Percentiles rank a stretch among this genome's conserved stretches.
Conservation (phyloP, 129 eudicot genomes). For the Logfia minima region DNA sequence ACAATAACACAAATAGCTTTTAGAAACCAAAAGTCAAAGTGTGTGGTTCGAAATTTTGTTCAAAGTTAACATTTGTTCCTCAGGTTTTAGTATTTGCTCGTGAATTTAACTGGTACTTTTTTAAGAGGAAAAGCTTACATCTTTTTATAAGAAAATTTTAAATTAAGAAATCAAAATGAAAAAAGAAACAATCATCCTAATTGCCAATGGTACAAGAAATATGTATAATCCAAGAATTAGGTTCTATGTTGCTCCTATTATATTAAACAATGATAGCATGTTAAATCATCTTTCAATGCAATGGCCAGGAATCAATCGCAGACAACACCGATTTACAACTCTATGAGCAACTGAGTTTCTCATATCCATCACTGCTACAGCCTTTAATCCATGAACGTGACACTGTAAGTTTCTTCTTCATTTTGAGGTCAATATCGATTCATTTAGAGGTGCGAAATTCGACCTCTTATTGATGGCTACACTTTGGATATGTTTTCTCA, state of each 20-base stretch:
- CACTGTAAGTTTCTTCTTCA: conserved; percentile 56
- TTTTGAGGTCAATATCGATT: conserved; percentile 1
- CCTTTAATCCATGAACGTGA: conserved; percentile 90
- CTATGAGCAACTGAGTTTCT: conserved; percentile 74
- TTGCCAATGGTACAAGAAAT: not conserved
- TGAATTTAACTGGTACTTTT: not conserved
- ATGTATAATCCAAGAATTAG: not conserved
- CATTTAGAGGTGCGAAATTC: not conserved
- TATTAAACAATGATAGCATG: not conserved
- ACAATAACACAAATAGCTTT: too few species aligned
- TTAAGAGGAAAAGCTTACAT: not conserved
- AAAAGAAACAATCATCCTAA: not conserved
- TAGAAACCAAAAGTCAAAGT: not conserved
- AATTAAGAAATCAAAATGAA: not conserved
- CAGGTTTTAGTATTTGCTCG: not conserved
- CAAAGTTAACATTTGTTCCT: not conserved
- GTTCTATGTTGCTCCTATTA: not conserved
- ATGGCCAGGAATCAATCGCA: conserved; percentile 53
- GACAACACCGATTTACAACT: conserved; percentile 63
- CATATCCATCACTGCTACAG: conserved; percentile 84
- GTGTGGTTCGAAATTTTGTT: not conserved
- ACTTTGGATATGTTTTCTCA: not conserved
- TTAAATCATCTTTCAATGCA: conserved; percentile 7
- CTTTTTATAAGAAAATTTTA: not conserved
- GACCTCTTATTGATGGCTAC: too few species aligned